Evolutionary conservation across 2,329 filamentous ascomycete species (phyloP), one percentile per base, ranked within the genome.

Genomic region (Dactylellina leptospora): DNA sequence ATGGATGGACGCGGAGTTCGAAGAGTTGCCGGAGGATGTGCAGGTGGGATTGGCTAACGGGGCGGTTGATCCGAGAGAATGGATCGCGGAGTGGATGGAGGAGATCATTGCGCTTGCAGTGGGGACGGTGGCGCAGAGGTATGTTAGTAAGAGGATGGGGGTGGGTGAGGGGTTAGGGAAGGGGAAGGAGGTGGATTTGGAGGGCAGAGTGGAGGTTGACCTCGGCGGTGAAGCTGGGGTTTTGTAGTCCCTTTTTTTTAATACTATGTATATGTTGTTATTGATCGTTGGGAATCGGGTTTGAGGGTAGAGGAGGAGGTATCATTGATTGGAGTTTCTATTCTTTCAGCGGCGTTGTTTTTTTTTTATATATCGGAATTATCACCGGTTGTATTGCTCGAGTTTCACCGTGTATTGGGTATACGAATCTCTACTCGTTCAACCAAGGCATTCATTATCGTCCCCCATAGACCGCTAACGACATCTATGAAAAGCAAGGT

Each of bases 1-100:
- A 72, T 99, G 95, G 95, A 85, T 99, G 4, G 93, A 99, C 79
- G 89, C 90, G 9, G 78, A 80, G 38, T 79, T 79, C 8, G 78
- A 82, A 50, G 79, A 78, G n/a, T 80, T 93, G 30, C 93, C 95
- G 0, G 89, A 91, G 25, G 92, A 93, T 78, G 97, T 99, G 76
- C 85, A 86, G 20, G 90, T 93, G 75, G 96, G 97, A 74, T 87
- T 99, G 53, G 82, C 85, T 62, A 83, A 81, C 55, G 87, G 87
- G 13, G 87, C 87, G 8, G 91, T 97, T 1, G 95, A 99, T 78
- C 95, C 95, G 0, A 85, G 95, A 66, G 95, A 99, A 80, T 99
- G 95, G 95, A 91, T 96, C 36, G 90, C 93, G 2, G 95, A 97
- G 80, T 99, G 95, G 95, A 85, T 99, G 48, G 93, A 97, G 81